Evolutionary conservation across 441 rosid genomes (phyloP).

Genomic region (Manihot esculenta): DNA sequence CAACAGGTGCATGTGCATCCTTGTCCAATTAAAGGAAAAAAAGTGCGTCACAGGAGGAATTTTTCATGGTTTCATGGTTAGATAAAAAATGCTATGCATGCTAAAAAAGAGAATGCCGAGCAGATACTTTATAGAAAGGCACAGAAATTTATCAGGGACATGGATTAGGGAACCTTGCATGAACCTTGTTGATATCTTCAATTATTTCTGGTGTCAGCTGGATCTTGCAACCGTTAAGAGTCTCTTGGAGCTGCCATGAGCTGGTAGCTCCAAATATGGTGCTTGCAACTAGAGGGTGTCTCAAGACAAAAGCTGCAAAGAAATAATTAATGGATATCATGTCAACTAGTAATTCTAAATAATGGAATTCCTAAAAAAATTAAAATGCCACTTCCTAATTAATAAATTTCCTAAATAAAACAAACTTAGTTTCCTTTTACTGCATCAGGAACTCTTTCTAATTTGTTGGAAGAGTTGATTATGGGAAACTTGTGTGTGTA

Average conservation of each 20-base stretch:
- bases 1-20: too few relatives aligned
- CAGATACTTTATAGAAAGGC: slow-evolving; percentile 3
- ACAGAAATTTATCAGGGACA: slow-evolving; percentile 45
- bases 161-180: slow-evolving; percentile 54
- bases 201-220: slow-evolving; percentile 33
- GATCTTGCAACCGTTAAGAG: slow-evolving; percentile 38
- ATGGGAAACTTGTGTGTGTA: neutral
- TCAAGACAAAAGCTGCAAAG: slow-evolving; percentile 49
- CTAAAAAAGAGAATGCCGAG: too few relatives aligned
- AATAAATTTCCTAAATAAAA: too few relatives aligned
- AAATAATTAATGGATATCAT: neutral
- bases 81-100: too few relatives aligned
- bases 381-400: too few relatives aligned
- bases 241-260: slow-evolving; percentile 50
- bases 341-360: too few relatives aligned
- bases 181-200: slow-evolving; percentile 47
- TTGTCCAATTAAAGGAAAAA: too few relatives aligned
- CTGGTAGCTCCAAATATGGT: slow-evolving; percentile 55
- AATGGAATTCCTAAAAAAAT: too few relatives aligned
- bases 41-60: too few relatives aligned
- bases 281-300: slow-evolving; percentile 60
- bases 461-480: neutral
- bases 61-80: too few relatives aligned
- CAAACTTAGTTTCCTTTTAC: too few relatives aligned
- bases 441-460: too few relatives aligned